Evolutionary conservation across 164 flowering plant genomes (phyloP), one percentile per base, ranked within the genome.

Genomic region (Umbilicus rupestris): DNA sequence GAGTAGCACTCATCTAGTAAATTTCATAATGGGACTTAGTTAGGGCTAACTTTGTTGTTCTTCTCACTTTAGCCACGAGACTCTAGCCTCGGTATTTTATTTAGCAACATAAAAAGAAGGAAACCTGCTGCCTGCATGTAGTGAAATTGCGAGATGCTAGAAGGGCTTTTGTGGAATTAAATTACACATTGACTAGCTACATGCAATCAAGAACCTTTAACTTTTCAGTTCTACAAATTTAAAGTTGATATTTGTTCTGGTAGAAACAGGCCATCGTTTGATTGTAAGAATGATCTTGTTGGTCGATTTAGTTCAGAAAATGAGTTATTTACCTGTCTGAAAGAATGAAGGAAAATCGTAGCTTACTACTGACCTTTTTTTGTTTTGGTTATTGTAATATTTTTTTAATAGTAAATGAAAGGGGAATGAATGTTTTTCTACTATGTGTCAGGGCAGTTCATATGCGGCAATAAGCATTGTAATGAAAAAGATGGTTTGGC

Each of bases 391-490:
- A 15, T 16, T 22, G 39, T 52, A 2, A 30, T 45, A 26, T 28
- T 63, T 11, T n/a, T 45, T 5, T 45, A 20, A 35, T 50, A 64
- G 33, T 29, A 29, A n/a, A 70, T 8, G 57, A 50, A 22, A 62
- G 39, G 11, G 39, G 63, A 39, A 68, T 74, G 30, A 75, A 64
- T 35, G 19, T 55, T 68, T 33, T 29, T 24, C n/a, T 73, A 75
- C 65, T 55, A 2, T 65, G 73, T 79, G 79, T 78, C 91, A 90
- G 99, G 99, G 77, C 97, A 94, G 86, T 94, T 94, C 75, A 74
- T 83, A 59, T 94, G 99, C 52, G 97, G 99, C 68, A 94, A 83
- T 82, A 91, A 85, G 71, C 94, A 87, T 44, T 94, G 99, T 68
- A 66, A 79, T 79, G 87, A 78, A 70, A 84, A 72, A 71, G 84